These are phyloP conservation scores for Crithidia expoeki DNA, from an alignment of 208 protist genomes.

Conservation along the genomic window DNA sequence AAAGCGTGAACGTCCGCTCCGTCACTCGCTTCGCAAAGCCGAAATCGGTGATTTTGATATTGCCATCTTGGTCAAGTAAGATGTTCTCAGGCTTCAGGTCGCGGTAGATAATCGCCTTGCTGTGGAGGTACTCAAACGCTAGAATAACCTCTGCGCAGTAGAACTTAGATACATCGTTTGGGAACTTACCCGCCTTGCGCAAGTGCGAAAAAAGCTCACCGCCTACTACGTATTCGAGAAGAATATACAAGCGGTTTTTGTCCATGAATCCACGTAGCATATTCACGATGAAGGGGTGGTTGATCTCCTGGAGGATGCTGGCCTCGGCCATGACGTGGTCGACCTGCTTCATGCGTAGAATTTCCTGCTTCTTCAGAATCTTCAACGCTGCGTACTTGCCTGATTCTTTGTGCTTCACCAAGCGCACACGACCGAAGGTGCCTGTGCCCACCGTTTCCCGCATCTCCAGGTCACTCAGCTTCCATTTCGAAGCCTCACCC, in stretches of 20 bases:
- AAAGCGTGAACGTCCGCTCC: slow-evolving; percentile 85
- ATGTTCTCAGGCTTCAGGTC: slow-evolving; percentile 92
- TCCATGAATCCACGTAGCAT: slow-evolving; percentile 97
- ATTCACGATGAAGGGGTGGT: slow-evolving; percentile 95
- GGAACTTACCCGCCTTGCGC: slow-evolving; percentile 90
- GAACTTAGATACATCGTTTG: slow-evolving; percentile 92
- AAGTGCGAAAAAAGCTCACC: slow-evolving; percentile 93
- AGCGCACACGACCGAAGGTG: slow-evolving; percentile 94
- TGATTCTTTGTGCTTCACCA: slow-evolving; percentile 87
- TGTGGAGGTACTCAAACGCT: slow-evolving; percentile 89
- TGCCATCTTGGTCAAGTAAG: slow-evolving; percentile 75
- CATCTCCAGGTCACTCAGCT: slow-evolving; percentile 91
- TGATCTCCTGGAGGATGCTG: slow-evolving; percentile 91
- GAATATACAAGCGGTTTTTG: slow-evolving; percentile 91
- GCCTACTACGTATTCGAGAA: slow-evolving; percentile 95
- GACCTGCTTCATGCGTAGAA: slow-evolving; percentile 91
- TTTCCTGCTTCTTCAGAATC: slow-evolving; percentile 91
- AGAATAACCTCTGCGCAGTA: slow-evolving; percentile 92
- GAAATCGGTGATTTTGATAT: slow-evolving; percentile 92
- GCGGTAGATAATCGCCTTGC: slow-evolving; percentile 82
- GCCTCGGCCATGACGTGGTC: slow-evolving; percentile 95
- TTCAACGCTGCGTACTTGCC: slow-evolving; percentile 90
- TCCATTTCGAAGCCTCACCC: slow-evolving; percentile 74
- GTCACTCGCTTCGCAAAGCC: slow-evolving; percentile 87
- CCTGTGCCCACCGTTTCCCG: slow-evolving; percentile 93